Evolutionary conservation across 768 basidiomycete genomes (phyloP), one percentile per base, ranked within the genome.

Genomic region (Suillus luteus): DNA sequence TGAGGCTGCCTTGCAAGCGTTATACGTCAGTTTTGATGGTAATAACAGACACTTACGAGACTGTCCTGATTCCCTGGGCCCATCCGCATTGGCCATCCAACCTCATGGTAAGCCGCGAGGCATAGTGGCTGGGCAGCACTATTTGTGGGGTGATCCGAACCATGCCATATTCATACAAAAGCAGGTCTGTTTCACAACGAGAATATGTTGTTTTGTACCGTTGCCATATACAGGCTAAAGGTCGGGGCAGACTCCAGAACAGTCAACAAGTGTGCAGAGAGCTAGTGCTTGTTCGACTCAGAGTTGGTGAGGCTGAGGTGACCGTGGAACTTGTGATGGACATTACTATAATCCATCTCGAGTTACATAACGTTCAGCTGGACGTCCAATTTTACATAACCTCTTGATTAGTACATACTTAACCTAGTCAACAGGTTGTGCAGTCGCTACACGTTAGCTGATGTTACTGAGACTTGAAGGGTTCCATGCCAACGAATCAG

Each of bases 41-140:
- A 5, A 57, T 24, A 17, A 19, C 38, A 4, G 15, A 24, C 24
- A 40, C 55, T 38, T 58, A 58, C 55, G 38, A 58, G 24, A 58
- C 38, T 15, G 2, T 17, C 17, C 5, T 9, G 2, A 58, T 40
- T 58, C 55, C 55, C 55, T 58, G 9, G 27, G 55, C 55, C 55
- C 55, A 41, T 58, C 17, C 17, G 38, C 38, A 27, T 58, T 58
- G 24, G 9, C 38, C 55, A 58, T 40, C 55, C 22, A 24, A 27
- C 55, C 55, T 58, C 55, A 11, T 58, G 55, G 55, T 19, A 1
- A 15, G 38, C 55, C 38, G 55, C 55, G 38, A 58, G 55, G 55
- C 55, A 40, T 40, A 40, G 24, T 58, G 55, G 55, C 55, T 57
- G 37, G 22, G 55, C 24, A 40, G 22, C 5, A 40, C 55, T 17